phyloP scores from a whole-genome alignment of 2,329 filamentous ascomycete genomes.

The Xylaria sp. region DNA sequence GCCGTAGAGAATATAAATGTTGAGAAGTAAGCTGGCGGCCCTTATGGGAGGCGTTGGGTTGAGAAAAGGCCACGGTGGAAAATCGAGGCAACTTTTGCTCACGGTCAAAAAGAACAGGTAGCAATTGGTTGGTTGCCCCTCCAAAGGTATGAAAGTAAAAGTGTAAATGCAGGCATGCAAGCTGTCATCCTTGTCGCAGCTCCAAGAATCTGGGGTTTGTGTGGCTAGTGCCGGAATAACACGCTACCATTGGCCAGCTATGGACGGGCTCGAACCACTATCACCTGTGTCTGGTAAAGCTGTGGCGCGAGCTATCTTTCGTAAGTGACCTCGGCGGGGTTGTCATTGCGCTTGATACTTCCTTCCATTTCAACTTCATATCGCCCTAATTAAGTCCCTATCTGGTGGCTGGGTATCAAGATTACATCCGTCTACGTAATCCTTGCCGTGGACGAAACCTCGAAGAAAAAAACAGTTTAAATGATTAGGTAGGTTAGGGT shows the following conservation, averaged over 20 bases:
- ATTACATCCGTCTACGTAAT: too few relatives aligned
- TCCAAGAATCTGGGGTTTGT: slow-evolving; percentile 39
- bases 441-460: background rate
- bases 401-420: slow-evolving; percentile 5
- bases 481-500: background rate
- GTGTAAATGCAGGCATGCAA: slow-evolving; percentile 23
- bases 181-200: slow-evolving; percentile 28
- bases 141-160: slow-evolving; percentile 18
- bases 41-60: slow-evolving; percentile 18
- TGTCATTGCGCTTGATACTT: background rate
- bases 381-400: slow-evolving; percentile 3
- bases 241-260: background rate
- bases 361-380: background rate
- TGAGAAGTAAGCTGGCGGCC: slow-evolving; percentile 14
- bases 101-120: slow-evolving; percentile 33
- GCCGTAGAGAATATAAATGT: slow-evolving; percentile 25
- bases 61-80: slow-evolving; percentile 59
- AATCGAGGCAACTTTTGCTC: slow-evolving; percentile 18
- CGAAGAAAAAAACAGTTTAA: background rate
- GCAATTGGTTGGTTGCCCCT: slow-evolving; percentile 32
- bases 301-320: slow-evolving; percentile 45
- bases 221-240: slow-evolving; percentile 37
- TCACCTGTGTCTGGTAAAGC: slow-evolving; percentile 1
- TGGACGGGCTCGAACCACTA: background rate
- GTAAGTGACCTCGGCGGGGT: slow-evolving; percentile 42